Percentiles rank a stretch among this genome's conserved stretches.
Conservation (phyloP, 306 rosid species). For the Hippophae rhamnoides region DNA sequence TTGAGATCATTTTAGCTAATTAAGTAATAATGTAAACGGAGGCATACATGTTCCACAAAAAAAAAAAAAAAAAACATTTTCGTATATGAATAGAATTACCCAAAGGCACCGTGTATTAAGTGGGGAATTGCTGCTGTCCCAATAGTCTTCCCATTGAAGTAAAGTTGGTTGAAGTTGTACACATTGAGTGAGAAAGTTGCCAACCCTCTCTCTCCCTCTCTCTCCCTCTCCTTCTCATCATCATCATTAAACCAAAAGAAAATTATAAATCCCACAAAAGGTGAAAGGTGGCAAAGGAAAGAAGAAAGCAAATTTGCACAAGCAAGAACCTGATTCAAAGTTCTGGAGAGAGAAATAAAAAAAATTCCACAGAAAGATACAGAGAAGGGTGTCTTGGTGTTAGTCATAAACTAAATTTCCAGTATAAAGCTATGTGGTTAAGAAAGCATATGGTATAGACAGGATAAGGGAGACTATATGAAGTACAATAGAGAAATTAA, state of each 20-base stretch:
- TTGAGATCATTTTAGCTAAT: no score
- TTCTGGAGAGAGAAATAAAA: not conserved
- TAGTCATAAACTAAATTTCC: no score
- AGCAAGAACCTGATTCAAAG: conserved; percentile 47
- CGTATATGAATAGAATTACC: conserved; percentile 9
- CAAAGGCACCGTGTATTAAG: conserved; percentile 30
- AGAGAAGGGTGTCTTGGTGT: no score
- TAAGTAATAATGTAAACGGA: no score
- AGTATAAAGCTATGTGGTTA: not conserved
- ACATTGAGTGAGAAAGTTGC: conserved; percentile 91
- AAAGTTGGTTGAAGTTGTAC: conserved; percentile 76
- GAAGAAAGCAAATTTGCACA: conserved; percentile 37
- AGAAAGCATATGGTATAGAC: conserved; percentile 43
- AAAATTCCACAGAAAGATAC: no score
- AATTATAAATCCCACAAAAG: conserved; percentile 50
- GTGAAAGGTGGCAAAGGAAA: conserved; percentile 44
- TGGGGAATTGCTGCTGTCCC: conserved; percentile 38
- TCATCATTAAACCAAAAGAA: conserved; percentile 36
- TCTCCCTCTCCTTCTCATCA: conserved; percentile 32
- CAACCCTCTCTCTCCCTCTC: conserved; percentile 32
- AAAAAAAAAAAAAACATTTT: not conserved
- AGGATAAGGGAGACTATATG: conserved; percentile 30
- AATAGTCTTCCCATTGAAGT: conserved; percentile 86
- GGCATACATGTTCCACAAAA: not conserved
- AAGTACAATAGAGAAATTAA: not conserved